Conservation (phyloP, 352 stramenopile species). For the Stramenopiles sp. region DNA sequence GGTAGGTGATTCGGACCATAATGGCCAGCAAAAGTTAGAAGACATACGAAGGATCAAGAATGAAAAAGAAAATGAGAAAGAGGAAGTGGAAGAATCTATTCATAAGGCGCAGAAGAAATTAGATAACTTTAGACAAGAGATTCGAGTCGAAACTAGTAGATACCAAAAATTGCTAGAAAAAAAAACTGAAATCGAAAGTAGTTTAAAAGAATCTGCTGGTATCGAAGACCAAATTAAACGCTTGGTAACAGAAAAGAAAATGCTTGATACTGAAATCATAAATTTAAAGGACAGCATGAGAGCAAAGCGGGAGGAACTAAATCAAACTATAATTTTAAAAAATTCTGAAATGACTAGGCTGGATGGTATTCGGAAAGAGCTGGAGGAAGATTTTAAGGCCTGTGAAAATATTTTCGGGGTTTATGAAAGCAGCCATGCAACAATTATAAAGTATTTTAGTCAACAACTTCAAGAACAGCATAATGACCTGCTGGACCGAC, state of each 20-base stretch:
- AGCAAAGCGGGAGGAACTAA: not conserved
- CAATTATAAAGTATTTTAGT: not conserved
- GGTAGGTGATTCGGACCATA: not conserved
- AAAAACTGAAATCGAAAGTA: not conserved
- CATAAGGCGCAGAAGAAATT: not conserved
- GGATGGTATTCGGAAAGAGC: not conserved
- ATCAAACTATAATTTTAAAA: not conserved
- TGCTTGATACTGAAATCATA: not conserved
- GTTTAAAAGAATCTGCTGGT: not conserved
- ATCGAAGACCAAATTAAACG: slow-evolving; percentile 9
- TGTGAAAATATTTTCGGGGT: not conserved
- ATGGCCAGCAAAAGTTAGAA: not conserved
- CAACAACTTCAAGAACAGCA: not conserved
- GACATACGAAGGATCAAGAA: not conserved
- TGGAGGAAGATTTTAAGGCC: not conserved
- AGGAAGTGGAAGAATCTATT: slow-evolving; percentile 4
- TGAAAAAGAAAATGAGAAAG: slow-evolving; percentile 8
- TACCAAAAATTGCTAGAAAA: not conserved
- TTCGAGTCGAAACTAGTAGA: not conserved
- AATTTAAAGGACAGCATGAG: not conserved
- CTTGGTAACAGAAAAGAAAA: not conserved
- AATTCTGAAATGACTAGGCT: not conserved
- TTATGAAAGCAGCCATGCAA: not conserved
- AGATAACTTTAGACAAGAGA: not conserved
- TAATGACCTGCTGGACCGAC: not conserved